A percentile compares a stretch with the other conserved stretches of the same genome.
phyloP scores from a whole-genome alignment of 371 early-diverging fungal species.

The Mucor saturninus region DNA sequence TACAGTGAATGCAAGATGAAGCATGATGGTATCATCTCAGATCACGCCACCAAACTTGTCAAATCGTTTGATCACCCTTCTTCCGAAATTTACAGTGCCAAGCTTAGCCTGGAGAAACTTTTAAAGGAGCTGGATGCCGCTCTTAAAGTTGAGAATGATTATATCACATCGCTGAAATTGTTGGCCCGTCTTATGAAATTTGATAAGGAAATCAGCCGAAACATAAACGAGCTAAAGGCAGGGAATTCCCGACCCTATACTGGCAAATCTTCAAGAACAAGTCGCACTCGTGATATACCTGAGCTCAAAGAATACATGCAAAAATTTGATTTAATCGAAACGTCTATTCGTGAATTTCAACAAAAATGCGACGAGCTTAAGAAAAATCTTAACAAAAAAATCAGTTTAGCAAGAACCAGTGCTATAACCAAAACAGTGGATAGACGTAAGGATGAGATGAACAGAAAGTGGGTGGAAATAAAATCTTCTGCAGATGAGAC shows the following conservation, averaged over 20 bases:
- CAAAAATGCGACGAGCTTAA: slow-evolving; percentile 32
- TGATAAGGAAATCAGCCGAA: slow-evolving; percentile 34
- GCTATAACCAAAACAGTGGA: slow-evolving; percentile 37
- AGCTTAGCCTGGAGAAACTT: slow-evolving; percentile 27
- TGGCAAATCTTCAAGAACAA: slow-evolving; percentile 12
- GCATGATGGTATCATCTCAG: slow-evolving; percentile 32
- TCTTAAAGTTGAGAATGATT: slow-evolving; percentile 38
- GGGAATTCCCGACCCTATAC: slow-evolving; percentile 27
- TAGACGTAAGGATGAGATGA: slow-evolving; percentile 37
- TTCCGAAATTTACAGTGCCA: slow-evolving; percentile 26
- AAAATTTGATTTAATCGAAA: slow-evolving; percentile 36
- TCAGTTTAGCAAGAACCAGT: slow-evolving; percentile 26
- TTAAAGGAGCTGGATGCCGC: slow-evolving; percentile 31
- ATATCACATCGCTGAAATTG: slow-evolving; percentile 34
- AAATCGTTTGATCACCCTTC: slow-evolving; percentile 24
- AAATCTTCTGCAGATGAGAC: slow-evolving; percentile 44
- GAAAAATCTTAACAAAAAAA: slow-evolving; percentile 28
- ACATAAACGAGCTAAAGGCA: slow-evolving; percentile 37
- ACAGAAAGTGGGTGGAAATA: slow-evolving; percentile 41
- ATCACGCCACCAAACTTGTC: slow-evolving; percentile 32
- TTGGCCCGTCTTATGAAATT: slow-evolving; percentile 33
- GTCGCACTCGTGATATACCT: slow-evolving; percentile 33
- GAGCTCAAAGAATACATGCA: slow-evolving; percentile 43
- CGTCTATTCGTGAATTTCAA: slow-evolving; percentile 34
- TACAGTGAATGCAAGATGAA: slow-evolving; percentile 38